Evolutionary conservation across 192 early-diverging fungal species (phyloP).

Genomic region (Anaeromyces robustus): DNA sequence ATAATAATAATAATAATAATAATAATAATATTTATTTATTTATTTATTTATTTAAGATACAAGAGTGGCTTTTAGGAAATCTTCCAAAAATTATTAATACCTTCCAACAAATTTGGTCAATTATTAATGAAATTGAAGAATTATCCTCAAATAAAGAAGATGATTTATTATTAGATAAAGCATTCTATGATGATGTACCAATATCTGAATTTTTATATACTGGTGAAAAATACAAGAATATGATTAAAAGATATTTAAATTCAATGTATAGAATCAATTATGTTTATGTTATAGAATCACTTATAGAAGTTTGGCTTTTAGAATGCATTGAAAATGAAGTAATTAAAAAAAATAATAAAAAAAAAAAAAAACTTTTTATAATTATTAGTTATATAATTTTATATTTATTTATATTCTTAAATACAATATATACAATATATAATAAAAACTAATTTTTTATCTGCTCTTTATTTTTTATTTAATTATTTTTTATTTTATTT

Average conservation of each 20-base stretch:
- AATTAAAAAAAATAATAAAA: too few species aligned
- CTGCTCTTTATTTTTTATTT: too few species aligned
- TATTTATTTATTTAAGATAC: too few species aligned
- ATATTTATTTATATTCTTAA: too few species aligned
- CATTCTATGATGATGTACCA: neutral
- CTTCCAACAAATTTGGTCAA: slow-evolving; percentile 8
- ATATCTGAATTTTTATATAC: slow-evolving; percentile 21
- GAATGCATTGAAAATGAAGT: slow-evolving; percentile 15
- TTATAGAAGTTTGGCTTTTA: slow-evolving; percentile 49
- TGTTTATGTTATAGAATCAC: slow-evolving; percentile 39
- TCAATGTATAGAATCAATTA: slow-evolving; percentile 30
- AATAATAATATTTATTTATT: too few species aligned
- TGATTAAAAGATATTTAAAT: slow-evolving; percentile 32
- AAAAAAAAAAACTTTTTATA: too few species aligned
- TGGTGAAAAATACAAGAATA: slow-evolving; percentile 17
- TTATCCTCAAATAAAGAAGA: neutral
- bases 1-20: too few species aligned
- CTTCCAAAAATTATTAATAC: slow-evolving; percentile 12
- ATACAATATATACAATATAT: too few species aligned
- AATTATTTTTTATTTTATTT: neutral
- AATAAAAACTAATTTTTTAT: too few species aligned
- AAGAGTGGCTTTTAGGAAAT: neutral
- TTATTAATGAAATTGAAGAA: slow-evolving; percentile 7
- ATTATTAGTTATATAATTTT: too few species aligned
- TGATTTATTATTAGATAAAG: neutral